Base-by-base conservation (phyloP, 164 flowering plant species). In the Vitis rupestris region DNA sequence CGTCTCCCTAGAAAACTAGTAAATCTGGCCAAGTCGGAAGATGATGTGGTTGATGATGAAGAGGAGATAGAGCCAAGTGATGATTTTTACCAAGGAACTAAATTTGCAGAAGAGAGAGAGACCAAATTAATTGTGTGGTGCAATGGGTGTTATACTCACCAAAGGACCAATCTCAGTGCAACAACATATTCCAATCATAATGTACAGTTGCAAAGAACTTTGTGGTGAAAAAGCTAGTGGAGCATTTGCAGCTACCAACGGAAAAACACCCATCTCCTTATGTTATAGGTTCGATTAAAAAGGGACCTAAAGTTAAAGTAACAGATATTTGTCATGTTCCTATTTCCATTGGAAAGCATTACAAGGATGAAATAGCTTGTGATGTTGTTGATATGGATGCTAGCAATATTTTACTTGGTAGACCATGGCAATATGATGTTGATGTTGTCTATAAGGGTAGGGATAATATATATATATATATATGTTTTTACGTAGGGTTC, bases 231-330 rank as follows among this genome's bases (percentile, higher is more conserved):
- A 60, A 14, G 44, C 7, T 59, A 9, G 64, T 68, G 37, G n/a
- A 27, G 14, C 3, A 3, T 23, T 37, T 68, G 9, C 0, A 59
- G 7, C 23, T 66, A 30, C 10, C 23, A 7, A 48, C 60, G 0
- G 31, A 47, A 31, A 19, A 16, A 3, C 71, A 59, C n/a, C 64
- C 54, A 6, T 1, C 1, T 50, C 71, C 71, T 15, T 68, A 68
- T 37, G 17, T 17, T 2, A 49, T 68, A 27, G 64, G 50, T 4
- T 68, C 64, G 64, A 47, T 68, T 9, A 59, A 68, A 12, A 4
- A 8, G 2, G 29, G 3, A 9, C 0, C 12, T 4, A n/a, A 55
- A 8, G 16, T 54, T 29, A 10, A 49, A 44, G 54, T 59, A 8
- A 19, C 53, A 4, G 27, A 50, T 5, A 14, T 17, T 10, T 27